Evolutionary conservation across 305 asterid species (phyloP), one percentile per base, ranked within the genome.

Genomic region (Petunia hybrid): DNA sequence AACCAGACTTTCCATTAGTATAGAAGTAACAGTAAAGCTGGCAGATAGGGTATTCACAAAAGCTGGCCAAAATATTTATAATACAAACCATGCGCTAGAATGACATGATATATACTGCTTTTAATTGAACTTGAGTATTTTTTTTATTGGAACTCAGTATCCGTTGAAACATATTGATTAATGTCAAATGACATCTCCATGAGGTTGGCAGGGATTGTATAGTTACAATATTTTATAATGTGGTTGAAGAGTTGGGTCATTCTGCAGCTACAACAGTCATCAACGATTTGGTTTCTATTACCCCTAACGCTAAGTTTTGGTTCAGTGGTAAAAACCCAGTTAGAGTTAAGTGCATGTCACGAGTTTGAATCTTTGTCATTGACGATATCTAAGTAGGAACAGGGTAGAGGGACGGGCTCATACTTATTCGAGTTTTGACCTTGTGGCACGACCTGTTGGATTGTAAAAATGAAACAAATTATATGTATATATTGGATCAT

Each of bases 161-260:
- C 63, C 63, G 78, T 73, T 73, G 36, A 51, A 51, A 51, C 62
- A 13, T 73, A 51, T 60, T 51, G 63, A 73, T 73, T 51, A 73
- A 14, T 73, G 2, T 36, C 36, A 51, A 73, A 51, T 73, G 36
- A 36, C 78, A 51, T 73, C 46, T n/a, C n/a, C 46, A 73, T 35
- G 35, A 13, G 41, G 10, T 71, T 73, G 78, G 48, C 78, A 51
- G 63, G 56, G 7, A 73, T 36, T 73, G 46, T 73, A 4, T 73
- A 6, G 7, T 13, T 31, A 48, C n/a, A n/a, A n/a, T n/a, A n/a
- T n/a, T n/a, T n/a, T n/a, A n/a, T n/a, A 51, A 51, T 51, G 57
- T 51, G 57, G 4, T 51, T 10, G 57, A 4, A 51, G 57, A 51
- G 57, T 51, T 45, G 51, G 5, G 8, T 4, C 22, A 55, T 56